phyloP scores from a whole-genome alignment of 2,329 filamentous ascomycete species.

The Claviceps maximensis region DNA sequence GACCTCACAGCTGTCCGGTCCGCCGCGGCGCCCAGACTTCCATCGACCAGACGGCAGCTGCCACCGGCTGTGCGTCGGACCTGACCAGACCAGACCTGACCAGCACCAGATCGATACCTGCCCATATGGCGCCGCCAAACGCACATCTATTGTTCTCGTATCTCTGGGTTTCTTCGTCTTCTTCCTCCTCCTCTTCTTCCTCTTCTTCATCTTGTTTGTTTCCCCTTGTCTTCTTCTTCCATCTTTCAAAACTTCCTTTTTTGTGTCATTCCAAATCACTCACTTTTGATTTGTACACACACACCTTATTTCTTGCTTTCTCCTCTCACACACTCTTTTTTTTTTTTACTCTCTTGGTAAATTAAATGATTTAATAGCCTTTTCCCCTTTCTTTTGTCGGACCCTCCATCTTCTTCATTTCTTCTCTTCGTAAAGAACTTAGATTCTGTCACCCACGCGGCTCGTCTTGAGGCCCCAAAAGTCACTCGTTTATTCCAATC shows the following conservation, averaged over 20 bases:
- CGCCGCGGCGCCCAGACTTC: too few relatives aligned
- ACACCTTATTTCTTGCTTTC: background rate
- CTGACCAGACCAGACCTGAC: too few relatives aligned
- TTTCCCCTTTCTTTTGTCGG: background rate
- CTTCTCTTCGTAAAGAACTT: background rate
- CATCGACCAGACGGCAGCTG: background rate
- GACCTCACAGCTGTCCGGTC: background rate
- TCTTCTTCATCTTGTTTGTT: background rate
- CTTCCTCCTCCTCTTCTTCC: background rate
- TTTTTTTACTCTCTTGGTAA: background rate
- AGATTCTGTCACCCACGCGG: background rate
- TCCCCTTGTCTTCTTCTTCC: background rate
- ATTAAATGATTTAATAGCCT: background rate
- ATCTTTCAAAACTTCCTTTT: background rate
- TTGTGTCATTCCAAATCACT: background rate
- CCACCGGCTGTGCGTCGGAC: background rate
- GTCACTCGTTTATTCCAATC: background rate
- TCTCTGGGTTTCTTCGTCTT: background rate
- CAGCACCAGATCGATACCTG: background rate
- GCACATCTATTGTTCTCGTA: background rate
- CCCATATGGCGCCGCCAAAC: background rate
- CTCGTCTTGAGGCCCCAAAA: background rate
- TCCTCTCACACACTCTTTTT: background rate
- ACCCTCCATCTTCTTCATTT: too few relatives aligned
- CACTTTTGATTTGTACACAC: background rate